Evolutionary conservation across 306 rosid genomes (phyloP).

Genomic region (Mimosa pudica): DNA sequence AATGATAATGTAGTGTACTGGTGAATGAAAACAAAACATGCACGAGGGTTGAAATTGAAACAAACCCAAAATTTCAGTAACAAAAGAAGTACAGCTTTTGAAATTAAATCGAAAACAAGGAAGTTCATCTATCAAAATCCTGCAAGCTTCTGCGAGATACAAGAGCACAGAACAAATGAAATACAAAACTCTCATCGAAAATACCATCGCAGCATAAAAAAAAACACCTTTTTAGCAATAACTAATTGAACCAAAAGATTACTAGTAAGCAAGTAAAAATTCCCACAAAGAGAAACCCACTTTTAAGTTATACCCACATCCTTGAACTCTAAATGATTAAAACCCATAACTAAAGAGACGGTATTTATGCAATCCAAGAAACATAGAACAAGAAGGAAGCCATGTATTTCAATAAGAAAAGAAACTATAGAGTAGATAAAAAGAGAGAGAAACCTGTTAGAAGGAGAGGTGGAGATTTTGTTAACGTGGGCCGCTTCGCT

Average conservation of each 20-base stretch:
- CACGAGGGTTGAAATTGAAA: neutral
- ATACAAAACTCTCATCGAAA: neutral
- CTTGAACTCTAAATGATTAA: neutral
- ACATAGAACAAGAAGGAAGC: neutral
- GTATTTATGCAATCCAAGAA: neutral
- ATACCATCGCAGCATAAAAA: neutral
- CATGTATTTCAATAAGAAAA: neutral
- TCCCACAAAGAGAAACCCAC: neutral
- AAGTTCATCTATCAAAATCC: neutral
- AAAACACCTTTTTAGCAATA: neutral
- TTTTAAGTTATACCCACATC: neutral
- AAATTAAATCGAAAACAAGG: neutral
- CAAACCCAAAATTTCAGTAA: neutral
- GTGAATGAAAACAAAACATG: neutral
- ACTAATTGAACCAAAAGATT: conserved; percentile 2
- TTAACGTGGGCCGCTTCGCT: conserved; percentile 33
- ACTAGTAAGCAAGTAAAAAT: conserved; percentile 14
- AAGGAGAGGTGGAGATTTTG: neutral
- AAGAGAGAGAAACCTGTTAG: conserved; percentile 30
- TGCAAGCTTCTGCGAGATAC: neutral
- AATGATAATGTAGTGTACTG: neutral
- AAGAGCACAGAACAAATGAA: neutral
- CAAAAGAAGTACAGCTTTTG: neutral
- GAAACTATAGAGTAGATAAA: neutral
- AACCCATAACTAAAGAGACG: conserved; percentile 5